A percentile compares a stretch with the other conserved stretches of the same genome.
phyloP scores from a whole-genome alignment of 2,329 filamentous ascomycete genomes.

The Periglandula ipomoeae region DNA sequence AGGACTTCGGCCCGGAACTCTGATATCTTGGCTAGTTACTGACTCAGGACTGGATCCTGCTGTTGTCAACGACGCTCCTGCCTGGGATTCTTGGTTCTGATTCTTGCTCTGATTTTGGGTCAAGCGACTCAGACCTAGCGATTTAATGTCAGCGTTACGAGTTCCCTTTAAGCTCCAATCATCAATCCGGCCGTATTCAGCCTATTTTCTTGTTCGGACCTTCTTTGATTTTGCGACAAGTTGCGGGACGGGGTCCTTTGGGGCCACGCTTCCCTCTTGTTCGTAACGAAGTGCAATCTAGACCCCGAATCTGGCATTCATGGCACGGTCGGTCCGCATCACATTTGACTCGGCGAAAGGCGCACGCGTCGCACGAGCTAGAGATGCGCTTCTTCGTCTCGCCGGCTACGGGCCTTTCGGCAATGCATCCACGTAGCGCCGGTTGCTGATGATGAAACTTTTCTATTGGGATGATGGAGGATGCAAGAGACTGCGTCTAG shows the following conservation, averaged over 20 bases:
- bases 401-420: background rate
- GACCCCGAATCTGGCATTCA: background rate
- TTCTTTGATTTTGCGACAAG: conserved; percentile 3
- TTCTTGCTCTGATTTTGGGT: too few relatives aligned
- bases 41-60: background rate
- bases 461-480: too few relatives aligned
- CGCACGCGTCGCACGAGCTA: conserved; percentile 6
- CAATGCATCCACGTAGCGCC: too few relatives aligned
- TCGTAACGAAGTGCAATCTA: conserved; percentile 2
- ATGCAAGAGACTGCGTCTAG: too few relatives aligned
- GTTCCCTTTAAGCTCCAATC: too few relatives aligned
- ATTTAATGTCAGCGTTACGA: too few relatives aligned
- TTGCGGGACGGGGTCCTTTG: background rate
- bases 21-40: background rate
- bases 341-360: conserved; percentile 6
- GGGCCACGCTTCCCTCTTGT: conserved; percentile 1
- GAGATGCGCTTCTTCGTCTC: conserved; percentile 5
- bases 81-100: background rate
- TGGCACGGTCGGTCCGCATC: conserved; percentile 4
- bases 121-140: conserved; percentile 4
- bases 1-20: background rate
- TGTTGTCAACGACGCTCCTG: background rate
- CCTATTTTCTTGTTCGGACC: too few relatives aligned
- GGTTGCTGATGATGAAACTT: too few relatives aligned
- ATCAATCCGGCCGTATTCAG: too few relatives aligned